Base-by-base conservation (phyloP, 305 asterid species). In the Fraxinus greggii region DNA sequence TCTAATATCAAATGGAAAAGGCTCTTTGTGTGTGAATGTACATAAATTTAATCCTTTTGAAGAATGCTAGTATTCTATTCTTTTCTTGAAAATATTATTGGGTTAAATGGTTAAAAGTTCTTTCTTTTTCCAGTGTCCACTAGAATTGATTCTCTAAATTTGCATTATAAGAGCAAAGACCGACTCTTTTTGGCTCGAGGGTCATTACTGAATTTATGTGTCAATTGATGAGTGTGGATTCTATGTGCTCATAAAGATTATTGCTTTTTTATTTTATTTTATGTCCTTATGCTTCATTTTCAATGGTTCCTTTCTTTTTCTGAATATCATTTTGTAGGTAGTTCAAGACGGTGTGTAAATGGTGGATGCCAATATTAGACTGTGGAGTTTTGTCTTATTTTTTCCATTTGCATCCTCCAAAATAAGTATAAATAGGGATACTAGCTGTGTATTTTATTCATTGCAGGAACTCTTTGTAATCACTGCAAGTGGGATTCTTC, bases 331-430 rank as follows among this genome's bases (percentile, higher is more conserved):
- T 82, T 80, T 69, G 87, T 75, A 24, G 75, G 81, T 31, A 81
- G 82, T 67, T 85, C 86, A 78, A 75, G 85, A 48, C 81, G 19
- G 83, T 80, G 69, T 85, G 77, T 78, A 81, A 33, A 45, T 83
- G 84, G 81, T 84, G 85, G 80, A 82, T 83, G 87, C 81, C 65
- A 78, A 48, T 67, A 83, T 80, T 61, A 76, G 78, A 28, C 31
- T 21, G 81, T 75, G 86, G 77, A 80, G 79, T 81, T 67, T 77
- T 81, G 74, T 75, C 78, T 72, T 82, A 36, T 69, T 17, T 70
- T 86, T 70, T 81, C 85, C 86, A 77, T 84, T 85, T 82, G 86
- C 89, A 86, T 89, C 86, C 86, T 88, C 84, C 54, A 29, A 31
- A 54, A 54, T 73, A 59, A 33, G 72, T 80, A 86, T 91, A 89